phyloP scores from a whole-genome alignment of 805 yeast species.

The Saccharomycopsis schoenii region DNA sequence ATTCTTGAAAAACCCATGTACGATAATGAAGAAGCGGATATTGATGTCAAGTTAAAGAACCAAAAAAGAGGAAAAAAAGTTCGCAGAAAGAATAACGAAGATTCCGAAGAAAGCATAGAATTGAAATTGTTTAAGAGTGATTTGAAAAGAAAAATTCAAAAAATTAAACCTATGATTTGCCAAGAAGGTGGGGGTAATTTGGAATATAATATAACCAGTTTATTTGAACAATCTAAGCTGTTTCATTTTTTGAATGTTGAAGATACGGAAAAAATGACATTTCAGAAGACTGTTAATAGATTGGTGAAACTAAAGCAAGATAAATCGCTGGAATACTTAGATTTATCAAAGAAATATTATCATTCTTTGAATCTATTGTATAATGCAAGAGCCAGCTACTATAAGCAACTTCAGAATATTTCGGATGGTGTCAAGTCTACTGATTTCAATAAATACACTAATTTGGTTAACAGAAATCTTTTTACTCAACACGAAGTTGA shows the following conservation, averaged over 20 bases:
- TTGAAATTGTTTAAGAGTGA: slow-evolving; percentile 17
- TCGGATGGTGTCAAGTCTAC: slow-evolving; percentile 70
- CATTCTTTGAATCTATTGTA: slow-evolving; percentile 52
- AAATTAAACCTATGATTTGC: slow-evolving; percentile 10
- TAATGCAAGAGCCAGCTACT: slow-evolving; percentile 75
- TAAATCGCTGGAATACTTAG: slow-evolving; percentile 33
- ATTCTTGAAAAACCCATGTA: slow-evolving; percentile 5
- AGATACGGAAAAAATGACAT: slow-evolving; percentile 2
- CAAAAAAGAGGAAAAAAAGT: not conserved
- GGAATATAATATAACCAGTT: slow-evolving; percentile 3
- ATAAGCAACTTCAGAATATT: slow-evolving; percentile 71
- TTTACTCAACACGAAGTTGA: not conserved
- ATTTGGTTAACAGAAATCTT: not conserved
- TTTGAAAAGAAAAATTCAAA: slow-evolving; percentile 2
- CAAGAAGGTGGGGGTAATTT: slow-evolving; percentile 4
- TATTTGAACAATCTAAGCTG: not conserved
- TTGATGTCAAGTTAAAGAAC: not conserved
- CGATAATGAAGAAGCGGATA: slow-evolving; percentile 22
- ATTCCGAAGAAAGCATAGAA: slow-evolving; percentile 21
- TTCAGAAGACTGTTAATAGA: slow-evolving; percentile 10
- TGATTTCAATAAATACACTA: slow-evolving; percentile 25
- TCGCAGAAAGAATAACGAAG: not conserved
- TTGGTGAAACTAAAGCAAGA: slow-evolving; percentile 30
- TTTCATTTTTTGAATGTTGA: not conserved
- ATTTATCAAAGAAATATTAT: slow-evolving; percentile 38